Base-by-base conservation (phyloP, 768 basidiomycete genomes). In the Candolleomyces eurysporus region DNA sequence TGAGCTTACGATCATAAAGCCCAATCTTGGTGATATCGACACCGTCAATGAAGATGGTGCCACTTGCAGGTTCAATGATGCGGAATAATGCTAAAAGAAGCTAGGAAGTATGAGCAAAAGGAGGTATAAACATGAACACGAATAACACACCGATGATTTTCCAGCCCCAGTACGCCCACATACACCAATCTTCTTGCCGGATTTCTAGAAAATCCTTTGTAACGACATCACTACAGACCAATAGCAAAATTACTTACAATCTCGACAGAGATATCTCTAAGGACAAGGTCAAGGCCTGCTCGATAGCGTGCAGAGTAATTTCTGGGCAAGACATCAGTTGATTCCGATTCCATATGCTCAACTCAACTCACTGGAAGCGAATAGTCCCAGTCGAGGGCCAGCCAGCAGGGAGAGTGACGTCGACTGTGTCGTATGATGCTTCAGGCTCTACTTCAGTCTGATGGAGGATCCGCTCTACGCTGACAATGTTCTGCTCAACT, bases 401-500 rank as follows among this genome's bases (percentile, higher is more conserved):
- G 14, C 66, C 65, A 1, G 71, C 69, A 36, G 71, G 67, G 0
- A 89, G 87, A 51, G 85, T 81, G 11, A 71, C 73, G 21, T 86
- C 86, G 0, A 84, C 80, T 17, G 91, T 76, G 61, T 92, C 88
- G 48, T 83, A 80, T 0, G 90, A 85, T 1, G 91, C 93, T 73
- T 98, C 96, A 0, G 87, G 78, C 17, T 78, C 67, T 17, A 96
- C 78, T 7, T 88, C 78, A 30, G 86, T 87, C 67, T 97, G 96
- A 66, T 95, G 88, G 30, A 91, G 72, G 57, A 96, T 89, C 5
- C 94, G 87, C 71, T 96, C 94, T 16, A 93, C 90, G 67, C 91
- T 92, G 62, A 94, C 92, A 66, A 94, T 88, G 65, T 92, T 92
- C 67, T 94, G 91, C 69, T 96, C 94, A 13, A 94, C 91, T 72